Evolutionary conservation across 805 yeast species (phyloP).

Genomic region (Kodamaea leandrae): DNA sequence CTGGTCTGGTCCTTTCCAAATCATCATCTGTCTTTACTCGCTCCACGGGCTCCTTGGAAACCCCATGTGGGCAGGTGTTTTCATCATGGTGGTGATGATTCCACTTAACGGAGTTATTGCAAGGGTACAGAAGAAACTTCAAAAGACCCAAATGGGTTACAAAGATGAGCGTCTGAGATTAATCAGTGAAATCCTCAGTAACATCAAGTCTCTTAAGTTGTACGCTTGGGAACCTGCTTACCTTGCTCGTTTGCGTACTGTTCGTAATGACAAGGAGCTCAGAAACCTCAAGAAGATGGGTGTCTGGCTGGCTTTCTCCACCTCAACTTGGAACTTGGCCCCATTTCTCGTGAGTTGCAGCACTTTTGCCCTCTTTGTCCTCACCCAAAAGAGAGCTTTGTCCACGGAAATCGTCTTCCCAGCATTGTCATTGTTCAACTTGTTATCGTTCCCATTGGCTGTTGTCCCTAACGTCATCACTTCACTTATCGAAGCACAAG

Average conservation of each 20-base stretch:
- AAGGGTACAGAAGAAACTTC: slow-evolving; percentile 64
- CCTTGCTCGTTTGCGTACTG: slow-evolving; percentile 65
- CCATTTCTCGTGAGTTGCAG: slow-evolving; percentile 88
- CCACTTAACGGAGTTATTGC: slow-evolving; percentile 76
- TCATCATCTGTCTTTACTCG: slow-evolving; percentile 69
- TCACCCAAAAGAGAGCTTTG: slow-evolving; percentile 60
- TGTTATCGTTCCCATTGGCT: slow-evolving; percentile 87
- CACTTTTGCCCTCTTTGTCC: slow-evolving; percentile 80
- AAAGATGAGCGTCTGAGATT: slow-evolving; percentile 92
- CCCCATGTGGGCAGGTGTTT: slow-evolving; percentile 96
- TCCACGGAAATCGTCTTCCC: slow-evolving; percentile 91
- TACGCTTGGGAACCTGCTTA: slow-evolving; percentile 96
- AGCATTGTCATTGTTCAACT: slow-evolving; percentile 82
- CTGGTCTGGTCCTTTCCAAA: slow-evolving; percentile 95
- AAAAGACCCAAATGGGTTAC: slow-evolving; percentile 80
- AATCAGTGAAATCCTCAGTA: slow-evolving; percentile 83
- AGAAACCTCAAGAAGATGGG: slow-evolving; percentile 74
- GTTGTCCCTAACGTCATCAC: slow-evolving; percentile 90
- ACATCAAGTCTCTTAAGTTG: slow-evolving; percentile 86
- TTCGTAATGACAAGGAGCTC: slow-evolving; percentile 86
- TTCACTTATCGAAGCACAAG: slow-evolving; percentile 83
- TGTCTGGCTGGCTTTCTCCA: slow-evolving; percentile 62
- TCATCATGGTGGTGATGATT: slow-evolving; percentile 70
- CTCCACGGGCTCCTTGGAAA: slow-evolving; percentile 73
- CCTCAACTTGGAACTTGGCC: slow-evolving; percentile 78